These are phyloP conservation scores for Henckelia pumila DNA, from an alignment of 257 asterid species.

Conservation along the genomic window DNA sequence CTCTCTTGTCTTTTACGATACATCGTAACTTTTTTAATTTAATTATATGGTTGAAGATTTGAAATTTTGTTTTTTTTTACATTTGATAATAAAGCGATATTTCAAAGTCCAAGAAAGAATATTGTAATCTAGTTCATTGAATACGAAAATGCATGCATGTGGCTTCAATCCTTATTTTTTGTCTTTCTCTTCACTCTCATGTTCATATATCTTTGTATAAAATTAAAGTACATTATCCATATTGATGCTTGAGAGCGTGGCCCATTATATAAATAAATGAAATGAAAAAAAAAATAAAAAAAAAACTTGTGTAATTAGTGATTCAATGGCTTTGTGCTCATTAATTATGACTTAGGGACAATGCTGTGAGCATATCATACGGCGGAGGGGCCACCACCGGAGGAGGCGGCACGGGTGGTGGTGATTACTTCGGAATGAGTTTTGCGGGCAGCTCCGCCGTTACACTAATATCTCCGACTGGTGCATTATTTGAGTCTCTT, in stretches of 20 bases:
- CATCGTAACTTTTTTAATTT: no score
- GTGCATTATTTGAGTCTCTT: neutral
- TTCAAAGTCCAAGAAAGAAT: no score
- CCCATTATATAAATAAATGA: no score
- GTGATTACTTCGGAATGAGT: neutral
- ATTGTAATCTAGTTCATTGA: no score
- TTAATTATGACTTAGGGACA: conserved; percentile 13
- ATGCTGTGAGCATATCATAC: conserved; percentile 16
- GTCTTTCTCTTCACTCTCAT: neutral
- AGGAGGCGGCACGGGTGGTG: conserved; percentile 20
- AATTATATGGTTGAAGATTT: no score
- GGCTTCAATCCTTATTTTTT: neutral
- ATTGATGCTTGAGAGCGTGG: no score
- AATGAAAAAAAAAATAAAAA: neutral
- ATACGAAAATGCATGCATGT: no score
- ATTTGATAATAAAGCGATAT: no score
- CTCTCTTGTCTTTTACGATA: no score
- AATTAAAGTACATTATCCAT: neutral
- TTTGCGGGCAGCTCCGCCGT: neutral
- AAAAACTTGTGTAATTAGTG: no score
- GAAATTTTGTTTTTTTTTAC: no score
- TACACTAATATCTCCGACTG: neutral
- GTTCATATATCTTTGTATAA: no score
- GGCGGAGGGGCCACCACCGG: conserved; percentile 27
- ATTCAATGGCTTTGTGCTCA: neutral